Evolutionary conservation across 441 rosid genomes (phyloP).

Genomic region (Theobroma grandiflorum): DNA sequence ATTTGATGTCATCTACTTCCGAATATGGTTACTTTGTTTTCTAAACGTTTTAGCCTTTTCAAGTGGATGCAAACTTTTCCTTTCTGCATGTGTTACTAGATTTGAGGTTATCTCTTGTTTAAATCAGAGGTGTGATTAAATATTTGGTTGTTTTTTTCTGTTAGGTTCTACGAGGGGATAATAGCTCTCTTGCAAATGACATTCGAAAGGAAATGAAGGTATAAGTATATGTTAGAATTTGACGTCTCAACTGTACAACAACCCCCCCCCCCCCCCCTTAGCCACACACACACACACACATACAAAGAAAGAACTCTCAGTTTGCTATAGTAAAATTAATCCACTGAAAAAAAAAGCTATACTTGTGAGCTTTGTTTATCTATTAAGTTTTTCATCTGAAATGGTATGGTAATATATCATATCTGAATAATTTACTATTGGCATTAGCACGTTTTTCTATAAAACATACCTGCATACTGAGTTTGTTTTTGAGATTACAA

Average conservation of each 20-base stretch:
- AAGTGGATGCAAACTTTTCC: constrained; percentile 20
- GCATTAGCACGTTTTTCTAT: background rate
- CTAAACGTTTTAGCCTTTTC: background rate
- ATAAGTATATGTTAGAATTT: constrained; percentile 25
- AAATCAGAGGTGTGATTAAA: constrained; percentile 19
- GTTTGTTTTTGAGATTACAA: constrained; percentile 1
- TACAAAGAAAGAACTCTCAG: background rate
- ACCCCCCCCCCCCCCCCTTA: no score
- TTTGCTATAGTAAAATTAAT: background rate
- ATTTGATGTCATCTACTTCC: constrained; percentile 18
- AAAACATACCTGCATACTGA: background rate
- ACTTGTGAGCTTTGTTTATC: background rate
- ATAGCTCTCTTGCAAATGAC: constrained; percentile 89
- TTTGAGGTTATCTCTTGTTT: background rate
- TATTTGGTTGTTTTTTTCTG: constrained; percentile 26
- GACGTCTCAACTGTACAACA: background rate
- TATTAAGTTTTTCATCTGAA: background rate
- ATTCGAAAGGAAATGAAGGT: constrained; percentile 98
- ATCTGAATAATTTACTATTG: constrained; percentile 1
- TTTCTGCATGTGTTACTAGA: background rate
- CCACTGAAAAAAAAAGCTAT: background rate
- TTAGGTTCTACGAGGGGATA: constrained; percentile 89
- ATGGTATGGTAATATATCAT: background rate
- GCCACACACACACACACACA: no score
- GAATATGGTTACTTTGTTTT: constrained; percentile 17